phyloP scores from a whole-genome alignment of 75 land plant species.

The Isoetes taiwanensis region DNA sequence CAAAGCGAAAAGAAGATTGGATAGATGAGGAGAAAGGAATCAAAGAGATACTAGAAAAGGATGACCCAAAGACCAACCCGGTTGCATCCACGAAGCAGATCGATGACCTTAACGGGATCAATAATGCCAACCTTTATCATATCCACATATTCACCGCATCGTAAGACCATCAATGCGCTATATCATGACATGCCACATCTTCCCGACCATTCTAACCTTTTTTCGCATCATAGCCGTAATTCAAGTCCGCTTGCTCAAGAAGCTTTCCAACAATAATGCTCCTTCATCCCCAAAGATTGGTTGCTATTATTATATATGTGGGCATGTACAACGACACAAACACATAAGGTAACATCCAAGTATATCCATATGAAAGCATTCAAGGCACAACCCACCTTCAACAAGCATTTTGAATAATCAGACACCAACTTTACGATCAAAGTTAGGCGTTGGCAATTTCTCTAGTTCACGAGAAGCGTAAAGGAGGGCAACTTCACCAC shows the following conservation, averaged over 20 bases:
- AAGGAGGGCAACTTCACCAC: constrained; percentile 87
- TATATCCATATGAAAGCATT: too few species aligned
- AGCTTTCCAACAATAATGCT: constrained; percentile 86
- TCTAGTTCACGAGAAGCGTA: constrained; percentile 70
- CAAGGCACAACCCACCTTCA: constrained; percentile 68
- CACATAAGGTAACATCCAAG: too few species aligned
- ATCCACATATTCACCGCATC: too few species aligned
- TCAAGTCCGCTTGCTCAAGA: constrained; percentile 61
- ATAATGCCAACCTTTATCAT: too few species aligned
- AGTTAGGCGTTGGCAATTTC: constrained; percentile 52
- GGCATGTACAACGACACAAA: constrained; percentile 72
- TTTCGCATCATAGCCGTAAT: constrained; percentile 86
- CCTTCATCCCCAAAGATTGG: constrained; percentile 94
- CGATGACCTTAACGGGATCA: too few species aligned
- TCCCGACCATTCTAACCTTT: too few species aligned
- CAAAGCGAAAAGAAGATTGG: constrained; percentile 1
- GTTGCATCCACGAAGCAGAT: too few species aligned
- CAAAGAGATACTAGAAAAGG: too few species aligned
- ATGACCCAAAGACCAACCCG: too few species aligned
- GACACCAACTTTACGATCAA: constrained; percentile 71
- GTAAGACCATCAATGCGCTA: too few species aligned
- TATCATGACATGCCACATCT: too few species aligned
- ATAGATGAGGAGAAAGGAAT: too few species aligned
- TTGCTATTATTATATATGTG: constrained; percentile 61
- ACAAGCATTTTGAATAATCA: constrained; percentile 74